phyloP scores from a whole-genome alignment of 192 early-diverging fungal genomes.

The Linnemannia elongata region DNA sequence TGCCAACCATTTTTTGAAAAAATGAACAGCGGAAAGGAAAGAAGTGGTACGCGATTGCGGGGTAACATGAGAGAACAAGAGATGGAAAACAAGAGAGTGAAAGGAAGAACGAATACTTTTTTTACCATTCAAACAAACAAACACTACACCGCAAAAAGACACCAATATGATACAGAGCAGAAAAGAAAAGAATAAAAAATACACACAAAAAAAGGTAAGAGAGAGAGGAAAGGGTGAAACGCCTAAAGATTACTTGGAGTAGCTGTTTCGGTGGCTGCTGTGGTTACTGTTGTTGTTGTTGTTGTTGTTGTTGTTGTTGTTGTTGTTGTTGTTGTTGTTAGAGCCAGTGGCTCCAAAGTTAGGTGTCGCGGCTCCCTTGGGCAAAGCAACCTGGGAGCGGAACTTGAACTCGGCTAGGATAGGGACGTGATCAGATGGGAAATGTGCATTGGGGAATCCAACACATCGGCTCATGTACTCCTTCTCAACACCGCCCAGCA shows the following conservation, averaged over 20 bases:
- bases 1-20: no score
- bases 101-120: background rate
- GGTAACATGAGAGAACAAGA: background rate
- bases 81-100: background rate
- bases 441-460: conserved; percentile 95
- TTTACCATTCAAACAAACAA: conserved; percentile 21
- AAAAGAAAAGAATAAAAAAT: conserved; percentile 22
- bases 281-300: background rate
- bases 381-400: conserved; percentile 52
- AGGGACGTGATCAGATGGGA: conserved; percentile 85
- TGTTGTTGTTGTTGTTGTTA: background rate
- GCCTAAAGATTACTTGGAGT: conserved; percentile 5
- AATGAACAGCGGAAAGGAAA: background rate
- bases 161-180: background rate
- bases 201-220: background rate
- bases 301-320: conserved; percentile 4
- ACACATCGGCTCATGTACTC: conserved; percentile 83
- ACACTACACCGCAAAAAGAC: background rate
- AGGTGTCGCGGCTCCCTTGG: conserved; percentile 36
- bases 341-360: conserved; percentile 46
- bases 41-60: background rate
- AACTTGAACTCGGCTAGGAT: conserved; percentile 83
- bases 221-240: background rate
- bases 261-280: conserved; percentile 3
- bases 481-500: conserved; percentile 87